Evolutionary conservation across 225 moss, liverwort and hornwort species (phyloP).

Genomic region (Rhytidiadelphus loreus): DNA sequence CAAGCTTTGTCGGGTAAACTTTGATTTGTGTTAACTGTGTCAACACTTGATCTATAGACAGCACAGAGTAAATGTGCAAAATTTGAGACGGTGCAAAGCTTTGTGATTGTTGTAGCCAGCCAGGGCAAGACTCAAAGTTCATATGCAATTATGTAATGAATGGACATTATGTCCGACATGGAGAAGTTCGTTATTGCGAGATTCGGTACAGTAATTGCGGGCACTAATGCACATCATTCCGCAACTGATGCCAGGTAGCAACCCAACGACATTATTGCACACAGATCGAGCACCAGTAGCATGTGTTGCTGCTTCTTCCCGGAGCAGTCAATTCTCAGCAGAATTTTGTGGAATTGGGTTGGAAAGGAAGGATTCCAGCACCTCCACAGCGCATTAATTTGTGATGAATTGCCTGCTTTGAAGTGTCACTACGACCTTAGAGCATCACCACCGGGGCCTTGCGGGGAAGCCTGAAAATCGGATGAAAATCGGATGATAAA

Average conservation of each 20-base stretch:
- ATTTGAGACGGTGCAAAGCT: not conserved
- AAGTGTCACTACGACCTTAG: not conserved
- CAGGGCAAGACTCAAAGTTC: too few relatives aligned
- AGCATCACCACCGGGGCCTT: not conserved
- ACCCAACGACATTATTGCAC: slow-evolving; percentile 7
- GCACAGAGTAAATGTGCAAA: too few relatives aligned
- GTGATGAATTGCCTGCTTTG: not conserved
- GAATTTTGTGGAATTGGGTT: not conserved
- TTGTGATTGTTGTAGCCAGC: not conserved
- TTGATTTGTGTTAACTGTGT: not conserved
- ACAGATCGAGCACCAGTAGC: not conserved
- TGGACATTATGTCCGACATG: too few relatives aligned
- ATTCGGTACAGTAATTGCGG: not conserved
- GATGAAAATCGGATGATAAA: not conserved
- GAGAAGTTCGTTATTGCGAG: not conserved
- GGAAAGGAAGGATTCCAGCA: not conserved
- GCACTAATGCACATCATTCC: not conserved
- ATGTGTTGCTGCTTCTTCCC: not conserved
- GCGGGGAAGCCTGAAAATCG: fast-evolving
- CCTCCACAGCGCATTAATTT: not conserved
- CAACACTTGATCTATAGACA: not conserved
- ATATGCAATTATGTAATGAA: too few relatives aligned
- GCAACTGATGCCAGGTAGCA: not conserved
- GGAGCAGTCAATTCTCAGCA: not conserved
- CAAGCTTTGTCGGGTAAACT: not conserved